A percentile compares a stretch with the other conserved stretches of the same genome.
These are phyloP conservation scores for Thermoascus crustaceus DNA, from an alignment of 2,329 filamentous ascomycete genomes.

Conservation along the genomic window DNA sequence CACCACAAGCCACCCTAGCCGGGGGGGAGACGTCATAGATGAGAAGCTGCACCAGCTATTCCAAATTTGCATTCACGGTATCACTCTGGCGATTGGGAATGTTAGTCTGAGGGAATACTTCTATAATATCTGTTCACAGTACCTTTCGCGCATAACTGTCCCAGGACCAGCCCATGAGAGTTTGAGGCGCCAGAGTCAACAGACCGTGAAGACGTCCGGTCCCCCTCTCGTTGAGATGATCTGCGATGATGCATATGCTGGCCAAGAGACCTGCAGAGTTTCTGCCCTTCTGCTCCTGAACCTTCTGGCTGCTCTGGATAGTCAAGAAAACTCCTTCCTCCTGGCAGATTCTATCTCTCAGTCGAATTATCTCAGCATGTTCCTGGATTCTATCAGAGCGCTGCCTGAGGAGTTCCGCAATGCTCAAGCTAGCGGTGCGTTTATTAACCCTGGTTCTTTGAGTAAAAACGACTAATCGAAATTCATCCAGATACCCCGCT, in stretches of 20 bases:
- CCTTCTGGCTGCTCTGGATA: constrained; percentile 64
- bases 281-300: constrained; percentile 80
- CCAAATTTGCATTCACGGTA: constrained; percentile 72
- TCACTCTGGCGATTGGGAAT: constrained; percentile 63
- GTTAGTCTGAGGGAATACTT: constrained; percentile 70
- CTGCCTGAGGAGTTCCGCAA: constrained; percentile 65
- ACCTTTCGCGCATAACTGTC: constrained; percentile 59
- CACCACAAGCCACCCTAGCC: constrained; percentile 33
- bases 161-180: constrained; percentile 43
- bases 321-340: constrained; percentile 61
- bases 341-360: constrained; percentile 73
- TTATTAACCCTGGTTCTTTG: background rate
- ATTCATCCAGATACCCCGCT: constrained; percentile 42
- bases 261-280: constrained; percentile 72
- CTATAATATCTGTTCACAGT: constrained; percentile 86
- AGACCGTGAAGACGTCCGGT: constrained; percentile 71
- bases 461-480: constrained; percentile 5
- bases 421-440: constrained; percentile 49
- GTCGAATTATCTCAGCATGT: constrained; percentile 82
- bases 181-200: constrained; percentile 46
- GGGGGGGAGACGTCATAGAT: constrained; percentile 62
- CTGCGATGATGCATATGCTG: constrained; percentile 87
- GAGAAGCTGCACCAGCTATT: constrained; percentile 90
- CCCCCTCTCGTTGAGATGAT: constrained; percentile 75
- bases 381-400: constrained; percentile 77